Evolutionary conservation across 2,329 filamentous ascomycete species (phyloP).

Genomic region (Lojkania enalia): DNA sequence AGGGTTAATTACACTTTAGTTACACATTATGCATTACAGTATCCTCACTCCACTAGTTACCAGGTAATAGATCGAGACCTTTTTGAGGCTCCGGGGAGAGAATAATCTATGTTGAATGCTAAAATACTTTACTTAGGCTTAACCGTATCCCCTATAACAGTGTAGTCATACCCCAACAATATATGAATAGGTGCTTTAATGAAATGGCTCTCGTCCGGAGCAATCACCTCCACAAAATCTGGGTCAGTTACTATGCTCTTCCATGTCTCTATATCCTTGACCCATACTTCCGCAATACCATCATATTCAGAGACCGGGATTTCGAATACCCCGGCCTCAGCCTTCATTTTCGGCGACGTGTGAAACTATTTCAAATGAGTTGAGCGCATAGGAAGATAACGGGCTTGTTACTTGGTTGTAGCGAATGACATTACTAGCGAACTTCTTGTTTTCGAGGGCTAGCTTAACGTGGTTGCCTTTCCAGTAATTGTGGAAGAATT

Average conservation of each 20-base stretch:
- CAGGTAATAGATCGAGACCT: too few relatives aligned
- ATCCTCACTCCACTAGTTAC: too few relatives aligned
- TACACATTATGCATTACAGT: too few relatives aligned
- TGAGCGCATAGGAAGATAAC: not conserved
- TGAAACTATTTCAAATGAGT: constrained; percentile 14
- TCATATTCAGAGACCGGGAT: constrained; percentile 24
- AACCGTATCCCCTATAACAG: constrained; percentile 15
- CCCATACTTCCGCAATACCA: constrained; percentile 26
- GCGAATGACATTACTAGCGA: constrained; percentile 18
- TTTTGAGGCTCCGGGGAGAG: too few relatives aligned
- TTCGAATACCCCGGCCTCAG: constrained; percentile 14
- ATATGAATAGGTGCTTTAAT: constrained; percentile 20
- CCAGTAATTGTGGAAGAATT: constrained; percentile 37
- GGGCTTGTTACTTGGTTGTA: constrained; percentile 23
- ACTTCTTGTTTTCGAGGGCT: constrained; percentile 25
- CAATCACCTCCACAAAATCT: constrained; percentile 19
- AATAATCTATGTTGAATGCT: too few relatives aligned
- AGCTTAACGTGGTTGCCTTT: constrained; percentile 29
- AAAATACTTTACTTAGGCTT: constrained; percentile 11
- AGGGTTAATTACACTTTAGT: too few relatives aligned
- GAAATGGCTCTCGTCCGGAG: constrained; percentile 20
- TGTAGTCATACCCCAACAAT: constrained; percentile 20
- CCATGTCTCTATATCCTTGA: constrained; percentile 24
- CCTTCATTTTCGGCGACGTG: constrained; percentile 17
- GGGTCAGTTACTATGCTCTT: constrained; percentile 17